These are phyloP conservation scores for Bassia scoparia DNA, from an alignment of 148 eudicot species.

Conservation along the genomic window DNA sequence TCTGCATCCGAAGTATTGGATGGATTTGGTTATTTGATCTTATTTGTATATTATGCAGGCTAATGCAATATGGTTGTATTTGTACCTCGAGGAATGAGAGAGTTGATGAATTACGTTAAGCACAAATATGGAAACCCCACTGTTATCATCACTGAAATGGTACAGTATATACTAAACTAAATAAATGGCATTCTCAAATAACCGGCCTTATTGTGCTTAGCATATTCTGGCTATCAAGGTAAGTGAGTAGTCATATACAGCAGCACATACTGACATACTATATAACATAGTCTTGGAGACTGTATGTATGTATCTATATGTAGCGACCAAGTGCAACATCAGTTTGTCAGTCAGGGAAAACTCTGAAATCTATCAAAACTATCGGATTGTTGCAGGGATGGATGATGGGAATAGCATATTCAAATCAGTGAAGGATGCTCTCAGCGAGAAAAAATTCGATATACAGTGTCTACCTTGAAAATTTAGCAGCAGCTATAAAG, in stretches of 20 bases:
- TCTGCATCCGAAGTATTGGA: background rate
- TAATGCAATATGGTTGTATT: slow-evolving; percentile 78
- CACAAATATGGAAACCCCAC: slow-evolving; percentile 72
- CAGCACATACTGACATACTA: too few species aligned
- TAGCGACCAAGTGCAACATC: too few species aligned
- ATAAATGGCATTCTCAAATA: too few species aligned
- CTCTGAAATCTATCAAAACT: background rate
- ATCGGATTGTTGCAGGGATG: slow-evolving; percentile 59
- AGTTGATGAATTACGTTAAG: slow-evolving; percentile 75
- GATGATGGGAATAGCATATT: slow-evolving; percentile 61
- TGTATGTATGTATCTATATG: too few species aligned
- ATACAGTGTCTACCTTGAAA: slow-evolving; percentile 73
- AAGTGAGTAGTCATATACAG: too few species aligned
- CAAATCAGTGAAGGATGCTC: slow-evolving; percentile 41
- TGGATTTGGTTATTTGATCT: background rate
- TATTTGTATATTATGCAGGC: slow-evolving; percentile 41
- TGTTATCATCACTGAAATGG: slow-evolving; percentile 78
- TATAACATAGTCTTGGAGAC: too few species aligned
- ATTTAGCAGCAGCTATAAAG: slow-evolving; percentile 75
- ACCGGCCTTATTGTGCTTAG: too few species aligned
- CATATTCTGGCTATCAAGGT: too few species aligned
- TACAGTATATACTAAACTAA: too few species aligned
- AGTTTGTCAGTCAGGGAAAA: too few species aligned
- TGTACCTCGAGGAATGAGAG: slow-evolving; percentile 81
- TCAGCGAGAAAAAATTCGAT: slow-evolving; percentile 79